Conservation (phyloP, 371 early-diverging fungal species). For the Gilbertella persicaria region DNA sequence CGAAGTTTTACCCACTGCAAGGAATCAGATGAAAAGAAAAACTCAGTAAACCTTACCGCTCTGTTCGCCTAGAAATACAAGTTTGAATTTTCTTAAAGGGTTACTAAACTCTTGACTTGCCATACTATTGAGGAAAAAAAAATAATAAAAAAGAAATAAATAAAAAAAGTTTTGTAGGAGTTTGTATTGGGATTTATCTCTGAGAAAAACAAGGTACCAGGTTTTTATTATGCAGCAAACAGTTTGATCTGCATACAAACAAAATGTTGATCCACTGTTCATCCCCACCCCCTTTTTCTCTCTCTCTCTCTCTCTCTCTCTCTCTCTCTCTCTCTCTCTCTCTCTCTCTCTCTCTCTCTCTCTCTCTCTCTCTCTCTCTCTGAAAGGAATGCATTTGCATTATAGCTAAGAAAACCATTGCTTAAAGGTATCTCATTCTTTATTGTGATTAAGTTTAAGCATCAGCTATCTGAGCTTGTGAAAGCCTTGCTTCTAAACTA, state of each 20-base stretch:
- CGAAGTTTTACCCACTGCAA: slow-evolving; percentile 95
- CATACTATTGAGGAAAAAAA: slow-evolving; percentile 9
- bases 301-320: too few species aligned
- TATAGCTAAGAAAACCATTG: neutral
- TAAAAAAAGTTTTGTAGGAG: neutral
- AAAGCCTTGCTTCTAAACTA: slow-evolving; percentile 54
- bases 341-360: too few species aligned
- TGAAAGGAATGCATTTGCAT: slow-evolving; percentile 1
- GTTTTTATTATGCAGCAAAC: too few species aligned
- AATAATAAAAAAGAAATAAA: slow-evolving; percentile 15
- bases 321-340: too few species aligned
- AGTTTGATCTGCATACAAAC: too few species aligned
- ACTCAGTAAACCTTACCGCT: slow-evolving; percentile 68
- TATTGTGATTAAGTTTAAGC: slow-evolving; percentile 2
- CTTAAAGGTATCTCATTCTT: neutral
- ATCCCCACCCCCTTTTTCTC: too few species aligned
- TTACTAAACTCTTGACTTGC: slow-evolving; percentile 52
- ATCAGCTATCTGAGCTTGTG: slow-evolving; percentile 51
- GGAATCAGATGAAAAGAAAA: neutral
- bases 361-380: too few species aligned
- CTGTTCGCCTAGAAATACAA: slow-evolving; percentile 96
- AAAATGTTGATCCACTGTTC: too few species aligned
- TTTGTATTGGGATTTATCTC: too few species aligned
- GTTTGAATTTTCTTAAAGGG: slow-evolving; percentile 87
- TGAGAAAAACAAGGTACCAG: too few species aligned